Conservation (phyloP, 768 basidiomycete genomes). For the Psilocybe azurescens region DNA sequence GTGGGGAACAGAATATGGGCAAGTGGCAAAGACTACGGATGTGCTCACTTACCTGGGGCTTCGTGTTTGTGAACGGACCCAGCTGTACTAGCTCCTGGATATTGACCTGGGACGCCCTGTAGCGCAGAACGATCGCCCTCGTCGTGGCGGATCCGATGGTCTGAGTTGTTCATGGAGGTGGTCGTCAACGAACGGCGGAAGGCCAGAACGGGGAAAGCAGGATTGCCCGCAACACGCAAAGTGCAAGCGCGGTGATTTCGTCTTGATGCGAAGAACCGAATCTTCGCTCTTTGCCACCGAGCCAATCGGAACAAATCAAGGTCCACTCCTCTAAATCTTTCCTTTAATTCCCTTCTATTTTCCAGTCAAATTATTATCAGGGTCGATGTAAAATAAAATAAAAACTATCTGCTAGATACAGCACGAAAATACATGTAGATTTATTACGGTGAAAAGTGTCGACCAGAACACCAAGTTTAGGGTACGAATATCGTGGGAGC, state of each 20-base stretch:
- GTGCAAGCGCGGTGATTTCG: constrained; percentile 71
- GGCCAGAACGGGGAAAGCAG: constrained; percentile 54
- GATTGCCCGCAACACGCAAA: constrained; percentile 57
- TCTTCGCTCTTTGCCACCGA: constrained; percentile 58
- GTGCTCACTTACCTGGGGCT: constrained; percentile 40
- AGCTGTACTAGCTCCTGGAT: constrained; percentile 22
- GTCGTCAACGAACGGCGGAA: constrained; percentile 47
- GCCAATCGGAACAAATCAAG: constrained; percentile 65
- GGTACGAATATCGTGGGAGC: constrained; percentile 51
- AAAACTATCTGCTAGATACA: constrained; percentile 20
- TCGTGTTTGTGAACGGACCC: constrained; percentile 28
- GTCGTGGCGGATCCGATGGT: constrained; percentile 54
- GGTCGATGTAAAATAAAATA: neutral
- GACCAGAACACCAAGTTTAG: constrained; percentile 31
- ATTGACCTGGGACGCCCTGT: constrained; percentile 22
- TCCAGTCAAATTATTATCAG: neutral
- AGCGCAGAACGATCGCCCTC: constrained; percentile 37
- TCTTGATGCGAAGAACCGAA: constrained; percentile 52
- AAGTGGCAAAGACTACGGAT: constrained; percentile 15
- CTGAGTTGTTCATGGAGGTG: constrained; percentile 60
- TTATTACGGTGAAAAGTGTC: constrained; percentile 23
- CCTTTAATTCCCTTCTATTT: neutral
- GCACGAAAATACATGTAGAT: constrained; percentile 13
- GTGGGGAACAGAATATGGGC: constrained; percentile 23
- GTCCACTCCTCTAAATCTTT: constrained; percentile 28